Evolutionary conservation across 768 basidiomycete species (phyloP).

Genomic region (Phaffia australis): DNA sequence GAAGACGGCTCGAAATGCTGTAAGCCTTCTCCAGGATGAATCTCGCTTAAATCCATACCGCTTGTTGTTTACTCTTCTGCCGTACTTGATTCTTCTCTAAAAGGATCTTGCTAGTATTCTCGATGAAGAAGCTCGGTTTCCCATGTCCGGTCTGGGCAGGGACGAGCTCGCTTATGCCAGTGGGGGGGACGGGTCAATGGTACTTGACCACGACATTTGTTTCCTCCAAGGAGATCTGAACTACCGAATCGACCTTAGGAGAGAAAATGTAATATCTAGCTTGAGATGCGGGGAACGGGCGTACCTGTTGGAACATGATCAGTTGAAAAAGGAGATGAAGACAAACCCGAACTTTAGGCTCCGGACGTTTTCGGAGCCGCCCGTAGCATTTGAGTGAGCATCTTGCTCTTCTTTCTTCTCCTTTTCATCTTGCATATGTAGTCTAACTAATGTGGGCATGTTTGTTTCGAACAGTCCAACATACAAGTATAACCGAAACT

Average conservation of each 20-base stretch:
- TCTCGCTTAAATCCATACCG: neutral
- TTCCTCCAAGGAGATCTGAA: constrained; percentile 93
- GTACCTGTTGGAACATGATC: constrained; percentile 60
- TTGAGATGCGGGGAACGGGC: constrained; percentile 57
- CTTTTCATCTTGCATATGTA: neutral
- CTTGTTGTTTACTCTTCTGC: neutral
- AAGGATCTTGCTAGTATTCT: constrained; percentile 70
- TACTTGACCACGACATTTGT: constrained; percentile 88
- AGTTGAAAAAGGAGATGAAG: constrained; percentile 79
- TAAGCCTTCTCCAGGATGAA: neutral
- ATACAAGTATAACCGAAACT: constrained; percentile 57
- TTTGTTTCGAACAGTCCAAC: constrained; percentile 14
- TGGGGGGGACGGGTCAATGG: constrained; percentile 85
- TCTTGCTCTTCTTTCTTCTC: neutral
- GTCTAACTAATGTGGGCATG: neutral
- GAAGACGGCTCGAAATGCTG: constrained; percentile 63
- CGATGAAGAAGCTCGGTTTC: constrained; percentile 64
- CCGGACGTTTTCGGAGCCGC: constrained; percentile 66
- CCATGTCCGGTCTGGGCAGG: constrained; percentile 41
- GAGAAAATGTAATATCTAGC: constrained; percentile 65
- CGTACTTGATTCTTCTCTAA: too few species aligned
- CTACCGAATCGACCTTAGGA: constrained; percentile 87
- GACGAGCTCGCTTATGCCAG: constrained; percentile 58
- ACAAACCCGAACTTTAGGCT: constrained; percentile 78
- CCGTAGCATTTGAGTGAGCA: constrained; percentile 51